Evolutionary conservation across 768 basidiomycete genomes (phyloP), one percentile per base, ranked within the genome.

Genomic region (Flagelloscypha sp.): DNA sequence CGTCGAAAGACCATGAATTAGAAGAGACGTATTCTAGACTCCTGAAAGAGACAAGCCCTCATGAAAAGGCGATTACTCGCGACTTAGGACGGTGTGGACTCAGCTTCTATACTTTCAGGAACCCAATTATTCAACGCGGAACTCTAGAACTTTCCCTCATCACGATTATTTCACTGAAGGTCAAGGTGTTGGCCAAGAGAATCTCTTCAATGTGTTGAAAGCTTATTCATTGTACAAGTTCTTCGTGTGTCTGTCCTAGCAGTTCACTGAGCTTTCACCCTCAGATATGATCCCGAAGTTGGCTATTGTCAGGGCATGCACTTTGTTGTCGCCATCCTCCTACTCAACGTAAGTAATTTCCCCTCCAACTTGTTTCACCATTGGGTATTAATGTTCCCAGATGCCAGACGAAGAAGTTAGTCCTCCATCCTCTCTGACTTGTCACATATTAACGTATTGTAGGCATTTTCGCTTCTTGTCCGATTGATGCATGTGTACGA

Each of bases 401-500:
- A 99, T 99, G 95, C 95, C 95, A 16, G 95, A 98, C 43, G 95
- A 99, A 62, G 94, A 98, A 60, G 94, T n/a, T n/a, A n/a, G n/a
- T n/a, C n/a, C n/a, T n/a, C n/a, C n/a, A n/a, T n/a, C n/a, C n/a
- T n/a, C n/a, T n/a, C n/a, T n/a, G n/a, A n/a, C n/a, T n/a, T n/a
- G n/a, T n/a, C n/a, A n/a, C n/a, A n/a, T n/a, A n/a, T n/a, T n/a
- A n/a, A n/a, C n/a, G n/a, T n/a, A n/a, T n/a, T n/a, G n/a, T n/a
- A n/a, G n/a, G n/a, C 94, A 0, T 99, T 99, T 57, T 94, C 85
- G 44, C 74, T 98, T 8, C 72, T 98, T 7, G 92, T 97, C 19
- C 71, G 95, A 35, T 59, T 99, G 11, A 98, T 98, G 95, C 70
- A 95, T 41, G 85, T 93, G 1, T 98, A 99, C 53, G 93, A 94